A percentile compares a stretch with the other conserved stretches of the same genome.
Conservation (phyloP, 2,329 filamentous ascomycete species). For the Atkinsonella texensis region DNA sequence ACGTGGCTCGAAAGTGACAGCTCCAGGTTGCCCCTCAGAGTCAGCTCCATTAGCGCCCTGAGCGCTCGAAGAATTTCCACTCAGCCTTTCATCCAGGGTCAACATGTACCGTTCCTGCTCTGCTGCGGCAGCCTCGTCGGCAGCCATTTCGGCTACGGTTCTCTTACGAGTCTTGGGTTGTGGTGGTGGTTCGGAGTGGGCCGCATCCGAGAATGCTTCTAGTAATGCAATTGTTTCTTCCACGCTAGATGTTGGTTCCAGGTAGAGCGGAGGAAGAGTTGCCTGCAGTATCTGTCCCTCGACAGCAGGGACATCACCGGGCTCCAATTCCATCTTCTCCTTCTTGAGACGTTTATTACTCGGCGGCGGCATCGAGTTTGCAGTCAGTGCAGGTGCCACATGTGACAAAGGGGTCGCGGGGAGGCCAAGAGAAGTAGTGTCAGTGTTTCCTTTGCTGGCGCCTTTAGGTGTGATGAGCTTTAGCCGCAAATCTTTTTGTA, state of each 20-base stretch:
- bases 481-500: conserved; percentile 64
- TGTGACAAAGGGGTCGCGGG: conserved; percentile 55
- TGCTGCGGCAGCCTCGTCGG: conserved; percentile 83
- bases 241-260: conserved; percentile 61
- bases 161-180: conserved; percentile 83
- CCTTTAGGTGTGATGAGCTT: conserved; percentile 59
- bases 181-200: conserved; percentile 65
- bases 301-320: conserved; percentile 57
- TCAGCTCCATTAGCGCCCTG: conserved; percentile 49
- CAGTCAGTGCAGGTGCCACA: conserved; percentile 50
- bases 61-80: conserved; percentile 44
- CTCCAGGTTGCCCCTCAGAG: conserved; percentile 59
- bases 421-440: conserved; percentile 35
- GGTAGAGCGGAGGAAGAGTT: conserved; percentile 60
- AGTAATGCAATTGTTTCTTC: conserved; percentile 62
- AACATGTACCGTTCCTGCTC: conserved; percentile 90
- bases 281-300: conserved; percentile 66
- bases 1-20: conserved; percentile 65
- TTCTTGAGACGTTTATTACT: conserved; percentile 61
- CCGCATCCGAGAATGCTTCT: conserved; percentile 60
- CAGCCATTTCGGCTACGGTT: conserved; percentile 87
- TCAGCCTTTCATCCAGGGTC: conserved; percentile 72
- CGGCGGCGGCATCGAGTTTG: conserved; percentile 45
- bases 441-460: conserved; percentile 20
- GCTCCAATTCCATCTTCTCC: conserved; percentile 65